A percentile compares a stretch with the other conserved stretches of the same genome.
These are phyloP conservation scores for Phanerodontia chrysosporium DNA, from an alignment of 768 basidiomycete genomes.

Conservation along the genomic window DNA sequence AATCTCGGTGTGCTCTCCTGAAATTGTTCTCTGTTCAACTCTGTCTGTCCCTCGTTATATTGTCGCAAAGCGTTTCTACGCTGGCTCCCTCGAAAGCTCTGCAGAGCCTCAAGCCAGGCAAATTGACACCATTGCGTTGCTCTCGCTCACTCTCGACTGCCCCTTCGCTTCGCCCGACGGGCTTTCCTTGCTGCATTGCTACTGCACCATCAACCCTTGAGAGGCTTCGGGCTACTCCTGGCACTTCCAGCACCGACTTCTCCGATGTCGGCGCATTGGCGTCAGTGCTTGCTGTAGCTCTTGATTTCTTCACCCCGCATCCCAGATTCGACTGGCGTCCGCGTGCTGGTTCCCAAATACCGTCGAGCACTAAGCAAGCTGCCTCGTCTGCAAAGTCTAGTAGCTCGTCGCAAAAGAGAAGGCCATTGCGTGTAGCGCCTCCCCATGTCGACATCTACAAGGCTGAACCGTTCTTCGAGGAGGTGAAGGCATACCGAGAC, in stretches of 20 bases:
- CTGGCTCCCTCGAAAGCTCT: constrained; percentile 39
- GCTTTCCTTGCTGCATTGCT: constrained; percentile 2
- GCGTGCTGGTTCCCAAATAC: neutral
- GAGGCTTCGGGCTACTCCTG: neutral
- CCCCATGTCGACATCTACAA: neutral
- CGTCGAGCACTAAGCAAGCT: neutral
- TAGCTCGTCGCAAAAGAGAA: neutral
- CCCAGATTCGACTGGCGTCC: constrained; percentile 4
- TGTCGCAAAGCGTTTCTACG: constrained; percentile 52
- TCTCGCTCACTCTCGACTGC: neutral
- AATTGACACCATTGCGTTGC: constrained; percentile 30
- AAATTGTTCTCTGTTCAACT: too few species aligned
- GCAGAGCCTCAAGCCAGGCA: constrained; percentile 44
- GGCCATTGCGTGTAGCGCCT: neutral
- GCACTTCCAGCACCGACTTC: neutral
- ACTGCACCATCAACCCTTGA: neutral
- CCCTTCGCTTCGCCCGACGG: neutral
- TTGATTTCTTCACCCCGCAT: neutral
- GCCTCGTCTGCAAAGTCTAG: neutral
- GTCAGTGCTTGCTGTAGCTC: neutral
- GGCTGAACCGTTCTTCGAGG: constrained; percentile 43
- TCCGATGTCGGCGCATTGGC: neutral
- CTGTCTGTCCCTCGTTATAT: too few species aligned
- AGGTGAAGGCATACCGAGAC: constrained; percentile 49
- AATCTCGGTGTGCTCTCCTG: too few species aligned